A percentile compares a stretch with the other conserved stretches of the same genome.
Conservation (phyloP, 306 rosid genomes). For the Quercus gilva region DNA sequence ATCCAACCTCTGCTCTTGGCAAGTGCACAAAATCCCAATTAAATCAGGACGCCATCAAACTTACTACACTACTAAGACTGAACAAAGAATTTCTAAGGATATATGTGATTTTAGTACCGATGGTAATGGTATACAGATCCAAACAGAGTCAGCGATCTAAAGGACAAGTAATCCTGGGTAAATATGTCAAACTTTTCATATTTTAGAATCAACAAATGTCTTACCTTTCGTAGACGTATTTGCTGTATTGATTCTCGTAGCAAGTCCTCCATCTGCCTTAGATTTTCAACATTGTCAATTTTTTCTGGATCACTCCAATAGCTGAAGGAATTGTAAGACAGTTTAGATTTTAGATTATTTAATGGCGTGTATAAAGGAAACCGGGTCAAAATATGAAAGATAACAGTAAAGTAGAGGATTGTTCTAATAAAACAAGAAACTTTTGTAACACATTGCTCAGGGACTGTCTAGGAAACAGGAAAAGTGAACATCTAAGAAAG, state of each 20-base stretch:
- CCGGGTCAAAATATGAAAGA: background rate
- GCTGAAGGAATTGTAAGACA: constrained; percentile 42
- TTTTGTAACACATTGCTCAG: background rate
- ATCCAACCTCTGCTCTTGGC: background rate
- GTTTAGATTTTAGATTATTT: constrained; percentile 18
- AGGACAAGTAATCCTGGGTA: background rate
- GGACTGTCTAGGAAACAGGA: constrained; percentile 7
- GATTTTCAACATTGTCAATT: constrained; percentile 56
- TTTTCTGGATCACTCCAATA: constrained; percentile 60
- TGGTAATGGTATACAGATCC: background rate
- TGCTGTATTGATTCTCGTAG: constrained; percentile 57
- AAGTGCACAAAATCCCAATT: background rate
- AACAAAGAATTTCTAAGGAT: background rate
- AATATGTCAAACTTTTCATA: background rate
- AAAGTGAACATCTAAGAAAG: background rate
- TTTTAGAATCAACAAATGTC: constrained; percentile 6
- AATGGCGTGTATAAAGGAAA: constrained; percentile 3
- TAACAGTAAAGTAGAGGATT: background rate
- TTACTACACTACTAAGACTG: background rate
- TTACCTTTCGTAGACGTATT: constrained; percentile 52
- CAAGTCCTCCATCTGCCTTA: constrained; percentile 64
- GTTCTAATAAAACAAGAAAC: constrained; percentile 7
- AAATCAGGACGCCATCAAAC: background rate
- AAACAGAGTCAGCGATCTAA: background rate
- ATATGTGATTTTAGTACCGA: background rate